A percentile compares a stretch with the other conserved stretches of the same genome.
Conservation (phyloP, 2,329 filamentous ascomycete species). For the Ophiostoma tasmaniense region DNA sequence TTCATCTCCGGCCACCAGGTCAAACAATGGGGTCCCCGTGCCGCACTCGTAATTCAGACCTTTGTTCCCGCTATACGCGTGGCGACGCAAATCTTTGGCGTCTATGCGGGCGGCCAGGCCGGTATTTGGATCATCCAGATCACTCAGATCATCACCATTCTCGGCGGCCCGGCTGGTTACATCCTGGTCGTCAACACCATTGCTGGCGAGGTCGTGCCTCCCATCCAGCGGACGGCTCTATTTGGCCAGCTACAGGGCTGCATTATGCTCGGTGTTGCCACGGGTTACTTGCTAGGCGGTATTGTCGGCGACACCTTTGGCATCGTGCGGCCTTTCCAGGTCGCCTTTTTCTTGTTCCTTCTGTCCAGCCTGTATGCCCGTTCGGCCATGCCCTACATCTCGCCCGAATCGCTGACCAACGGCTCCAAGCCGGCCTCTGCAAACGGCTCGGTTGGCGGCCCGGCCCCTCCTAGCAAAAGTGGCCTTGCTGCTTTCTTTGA, state of each 20-base stretch:
- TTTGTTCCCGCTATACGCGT: constrained; percentile 57
- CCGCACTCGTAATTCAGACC: constrained; percentile 54
- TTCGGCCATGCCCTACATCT: constrained; percentile 41
- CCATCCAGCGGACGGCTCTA: constrained; percentile 51
- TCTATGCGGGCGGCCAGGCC: constrained; percentile 48
- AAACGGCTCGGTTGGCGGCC: constrained; percentile 53
- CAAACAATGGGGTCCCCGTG: constrained; percentile 56
- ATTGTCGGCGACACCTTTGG: constrained; percentile 55
- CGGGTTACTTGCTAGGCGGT: constrained; percentile 51
- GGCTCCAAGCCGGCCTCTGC: constrained; percentile 39
- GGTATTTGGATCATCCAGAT: constrained; percentile 62
- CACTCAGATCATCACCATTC: constrained; percentile 57
- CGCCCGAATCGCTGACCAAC: constrained; percentile 29
- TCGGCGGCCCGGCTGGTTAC: constrained; percentile 56
- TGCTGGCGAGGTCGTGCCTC: constrained; percentile 55
- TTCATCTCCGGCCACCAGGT: constrained; percentile 60
- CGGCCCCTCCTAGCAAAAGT: constrained; percentile 33
- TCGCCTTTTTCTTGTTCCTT: constrained; percentile 51
- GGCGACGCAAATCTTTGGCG: constrained; percentile 54
- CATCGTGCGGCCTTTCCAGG: constrained; percentile 56
- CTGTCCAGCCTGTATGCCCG: constrained; percentile 35
- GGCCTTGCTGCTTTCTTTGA: constrained; percentile 51
- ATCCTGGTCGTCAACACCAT: constrained; percentile 57
- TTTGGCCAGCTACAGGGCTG: constrained; percentile 58
- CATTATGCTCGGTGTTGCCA: constrained; percentile 57